Evolutionary conservation across 2,329 filamentous ascomycete genomes (phyloP).

Genomic region (Sordariomycetes sp.): DNA sequence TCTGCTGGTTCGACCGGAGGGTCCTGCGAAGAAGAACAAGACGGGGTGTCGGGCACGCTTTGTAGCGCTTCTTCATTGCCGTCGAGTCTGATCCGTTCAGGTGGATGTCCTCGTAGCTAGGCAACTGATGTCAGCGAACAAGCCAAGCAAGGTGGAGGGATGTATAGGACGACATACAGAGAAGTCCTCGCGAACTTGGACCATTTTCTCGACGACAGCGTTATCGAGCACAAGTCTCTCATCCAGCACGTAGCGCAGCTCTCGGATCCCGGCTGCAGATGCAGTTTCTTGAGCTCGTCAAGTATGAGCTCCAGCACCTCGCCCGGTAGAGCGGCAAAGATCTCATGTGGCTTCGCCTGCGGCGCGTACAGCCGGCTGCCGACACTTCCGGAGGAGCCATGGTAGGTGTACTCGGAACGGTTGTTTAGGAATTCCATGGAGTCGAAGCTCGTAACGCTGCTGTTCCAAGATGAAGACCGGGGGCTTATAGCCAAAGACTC

Average conservation of each 20-base stretch:
- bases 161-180: constrained; percentile 28
- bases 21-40: constrained; percentile 47
- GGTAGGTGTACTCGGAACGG: constrained; percentile 12
- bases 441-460: constrained; percentile 26
- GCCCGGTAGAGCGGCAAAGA: constrained; percentile 44
- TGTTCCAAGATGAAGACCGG: constrained; percentile 21
- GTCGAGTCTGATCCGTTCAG: constrained; percentile 46
- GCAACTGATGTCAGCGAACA: not conserved
- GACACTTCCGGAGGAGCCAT: constrained; percentile 6
- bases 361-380: constrained; percentile 21
- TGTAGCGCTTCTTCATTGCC: constrained; percentile 46
- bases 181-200: constrained; percentile 37
- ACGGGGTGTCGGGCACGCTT: constrained; percentile 38
- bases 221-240: constrained; percentile 44
- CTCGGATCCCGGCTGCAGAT: constrained; percentile 32
- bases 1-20: constrained; percentile 37
- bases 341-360: constrained; percentile 34
- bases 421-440: constrained; percentile 20
- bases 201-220: constrained; percentile 39
- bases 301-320: constrained; percentile 49
- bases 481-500: constrained; percentile 13
- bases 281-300: constrained; percentile 37
- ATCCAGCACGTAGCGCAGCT: constrained; percentile 58
- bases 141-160: not conserved
- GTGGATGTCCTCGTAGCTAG: constrained; percentile 46